Percentiles rank a stretch among this genome's conserved stretches.
These are phyloP conservation scores for Kurtzmaniella fragi DNA, from an alignment of 805 yeast genomes.

Conservation along the genomic window DNA sequence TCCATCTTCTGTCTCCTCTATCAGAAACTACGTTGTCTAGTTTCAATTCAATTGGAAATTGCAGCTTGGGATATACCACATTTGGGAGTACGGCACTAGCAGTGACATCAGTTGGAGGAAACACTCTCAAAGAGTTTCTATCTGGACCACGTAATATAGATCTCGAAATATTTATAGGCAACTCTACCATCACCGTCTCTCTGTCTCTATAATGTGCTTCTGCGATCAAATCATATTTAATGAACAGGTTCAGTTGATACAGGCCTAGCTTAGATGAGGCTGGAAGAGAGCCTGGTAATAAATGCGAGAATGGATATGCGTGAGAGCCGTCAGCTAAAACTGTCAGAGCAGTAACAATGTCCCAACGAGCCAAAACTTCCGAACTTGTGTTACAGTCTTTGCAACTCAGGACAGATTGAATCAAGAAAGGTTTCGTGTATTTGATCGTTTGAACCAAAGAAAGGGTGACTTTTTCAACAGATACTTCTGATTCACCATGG, in stretches of 20 bases:
- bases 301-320: conserved; percentile 87
- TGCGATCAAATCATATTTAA: conserved; percentile 77
- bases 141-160: conserved; percentile 80
- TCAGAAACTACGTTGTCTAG: conserved; percentile 62
- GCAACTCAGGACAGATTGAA: conserved; percentile 51
- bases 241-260: conserved; percentile 40
- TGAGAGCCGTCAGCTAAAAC: conserved; percentile 66
- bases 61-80: conserved; percentile 82
- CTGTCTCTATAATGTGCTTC: conserved; percentile 32
- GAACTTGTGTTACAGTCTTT: conserved; percentile 49
- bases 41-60: conserved; percentile 77
- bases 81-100: conserved; percentile 86
- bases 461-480: conserved; percentile 55
- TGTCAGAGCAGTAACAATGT: conserved; percentile 57
- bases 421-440: conserved; percentile 61
- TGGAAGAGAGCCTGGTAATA: conserved; percentile 84
- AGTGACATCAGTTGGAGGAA: conserved; percentile 91
- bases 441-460: conserved; percentile 68
- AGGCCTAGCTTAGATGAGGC: conserved; percentile 68
- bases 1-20: conserved; percentile 68
- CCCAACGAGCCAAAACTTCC: conserved; percentile 82
- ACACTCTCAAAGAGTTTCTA: conserved; percentile 79
- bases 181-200: conserved; percentile 22
- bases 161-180: conserved; percentile 72
- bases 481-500: conserved; percentile 26